Evolutionary conservation across 2,329 filamentous ascomycete genomes (phyloP).

Genomic region (Ilyonectria sp.): DNA sequence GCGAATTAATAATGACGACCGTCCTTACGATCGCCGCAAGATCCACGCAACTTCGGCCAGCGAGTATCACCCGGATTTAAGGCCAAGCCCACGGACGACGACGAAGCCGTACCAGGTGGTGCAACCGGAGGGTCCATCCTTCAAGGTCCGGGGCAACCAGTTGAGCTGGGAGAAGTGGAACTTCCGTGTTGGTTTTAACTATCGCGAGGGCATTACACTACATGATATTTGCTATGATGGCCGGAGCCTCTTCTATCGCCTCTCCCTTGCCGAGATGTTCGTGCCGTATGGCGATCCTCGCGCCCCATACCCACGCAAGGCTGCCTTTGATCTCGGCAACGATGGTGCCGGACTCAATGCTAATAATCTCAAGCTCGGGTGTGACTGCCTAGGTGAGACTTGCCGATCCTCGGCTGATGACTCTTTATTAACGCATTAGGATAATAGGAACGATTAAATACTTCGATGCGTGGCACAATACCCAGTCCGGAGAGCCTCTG

Average conservation of each 20-base stretch:
- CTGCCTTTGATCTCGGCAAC: slow-evolving; percentile 79
- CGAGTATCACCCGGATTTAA: slow-evolving; percentile 54
- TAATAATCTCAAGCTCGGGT: slow-evolving; percentile 77
- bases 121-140: slow-evolving; percentile 53
- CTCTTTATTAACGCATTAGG: too few relatives aligned
- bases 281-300: slow-evolving; percentile 71
- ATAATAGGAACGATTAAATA: slow-evolving; percentile 59
- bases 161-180: slow-evolving; percentile 75
- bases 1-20: slow-evolving; percentile 48
- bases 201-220: slow-evolving; percentile 77
- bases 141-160: slow-evolving; percentile 59
- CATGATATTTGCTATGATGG: slow-evolving; percentile 78
- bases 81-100: slow-evolving; percentile 42
- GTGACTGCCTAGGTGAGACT: slow-evolving; percentile 64
- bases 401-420: too few relatives aligned
- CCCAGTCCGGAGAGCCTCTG: slow-evolving; percentile 49
- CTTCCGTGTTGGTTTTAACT: slow-evolving; percentile 78
- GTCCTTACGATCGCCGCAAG: slow-evolving; percentile 58
- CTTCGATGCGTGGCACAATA: slow-evolving; percentile 54
- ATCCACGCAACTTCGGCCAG: slow-evolving; percentile 60
- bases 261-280: slow-evolving; percentile 77
- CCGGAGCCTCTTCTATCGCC: slow-evolving; percentile 74
- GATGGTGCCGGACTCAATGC: slow-evolving; percentile 75
- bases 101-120: slow-evolving; percentile 51
- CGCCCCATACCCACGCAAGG: slow-evolving; percentile 73